A percentile compares a stretch with the other conserved stretches of the same genome.
phyloP scores from a whole-genome alignment of 495 filamentous ascomycete species.

The Amniculicola lignicola region DNA sequence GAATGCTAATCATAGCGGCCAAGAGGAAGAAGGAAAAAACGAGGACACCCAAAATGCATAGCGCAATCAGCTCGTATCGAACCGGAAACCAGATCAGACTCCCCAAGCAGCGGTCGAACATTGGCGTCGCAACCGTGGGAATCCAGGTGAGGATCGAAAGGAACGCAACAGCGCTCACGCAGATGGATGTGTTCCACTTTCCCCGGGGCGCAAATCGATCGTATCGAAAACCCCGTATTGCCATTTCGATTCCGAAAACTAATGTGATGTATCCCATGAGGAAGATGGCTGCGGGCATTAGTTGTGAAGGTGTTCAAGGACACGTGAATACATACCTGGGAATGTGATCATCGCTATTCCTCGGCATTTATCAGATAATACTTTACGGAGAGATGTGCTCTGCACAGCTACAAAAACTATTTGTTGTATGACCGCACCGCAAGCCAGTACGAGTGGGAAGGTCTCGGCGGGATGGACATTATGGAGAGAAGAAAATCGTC shows the following conservation, averaged over 20 bases:
- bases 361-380: constrained; percentile 28
- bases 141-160: constrained; percentile 31
- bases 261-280: constrained; percentile 29
- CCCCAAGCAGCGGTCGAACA: constrained; percentile 29
- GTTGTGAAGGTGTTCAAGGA: neutral
- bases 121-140: constrained; percentile 28
- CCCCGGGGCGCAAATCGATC: constrained; percentile 33
- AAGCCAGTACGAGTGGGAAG: constrained; percentile 35
- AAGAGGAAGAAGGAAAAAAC: constrained; percentile 23
- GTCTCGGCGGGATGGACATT: constrained; percentile 34
- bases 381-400: constrained; percentile 31
- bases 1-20: constrained; percentile 32
- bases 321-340: constrained; percentile 23
- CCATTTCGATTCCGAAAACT: constrained; percentile 34
- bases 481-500: constrained; percentile 22
- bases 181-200: constrained; percentile 32
- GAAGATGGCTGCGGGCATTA: constrained; percentile 29
- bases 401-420: constrained; percentile 35
- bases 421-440: constrained; percentile 32
- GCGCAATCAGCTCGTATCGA: constrained; percentile 26
- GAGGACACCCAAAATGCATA: constrained; percentile 24
- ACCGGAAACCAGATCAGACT: constrained; percentile 31
- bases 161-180: constrained; percentile 21
- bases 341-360: constrained; percentile 31
- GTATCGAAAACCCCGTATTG: constrained; percentile 19